These are phyloP conservation scores for Filobasidium uniguttulatum DNA, from an alignment of 1,284 basidiomycete species.

Conservation along the genomic window DNA sequence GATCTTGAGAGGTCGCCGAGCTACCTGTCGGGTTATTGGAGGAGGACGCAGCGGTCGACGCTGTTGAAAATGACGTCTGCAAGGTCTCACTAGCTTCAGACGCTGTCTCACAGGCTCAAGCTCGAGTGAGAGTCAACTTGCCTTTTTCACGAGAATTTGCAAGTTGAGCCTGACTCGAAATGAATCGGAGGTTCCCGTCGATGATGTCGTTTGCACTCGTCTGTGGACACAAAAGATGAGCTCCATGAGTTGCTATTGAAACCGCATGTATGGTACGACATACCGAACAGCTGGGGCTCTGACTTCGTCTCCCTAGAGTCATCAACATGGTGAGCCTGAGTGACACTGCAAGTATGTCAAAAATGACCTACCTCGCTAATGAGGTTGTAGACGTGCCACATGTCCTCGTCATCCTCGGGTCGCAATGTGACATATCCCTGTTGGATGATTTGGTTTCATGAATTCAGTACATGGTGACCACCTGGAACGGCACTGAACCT, in stretches of 20 bases:
- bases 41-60: conserved; percentile 44
- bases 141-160: conserved; percentile 61
- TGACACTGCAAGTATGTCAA: neutral
- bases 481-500: conserved; percentile 27
- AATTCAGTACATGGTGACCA: neutral
- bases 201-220: conserved; percentile 54
- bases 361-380: conserved; percentile 51
- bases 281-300: conserved; percentile 78
- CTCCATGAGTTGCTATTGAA: neutral
- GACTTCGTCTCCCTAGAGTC: conserved; percentile 58
- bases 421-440: conserved; percentile 81
- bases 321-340: too few species aligned
- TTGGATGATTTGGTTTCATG: neutral
- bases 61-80: conserved; percentile 52
- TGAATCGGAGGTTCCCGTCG: conserved; percentile 87
- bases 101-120: neutral
- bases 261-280: conserved; percentile 11
- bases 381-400: conserved; percentile 99
- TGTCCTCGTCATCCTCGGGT: conserved; percentile 93
- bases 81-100: too few species aligned
- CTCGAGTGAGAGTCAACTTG: conserved; percentile 30
- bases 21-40: conserved; percentile 35
- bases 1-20: conserved; percentile 38
- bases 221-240: conserved; percentile 34
- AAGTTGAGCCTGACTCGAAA: conserved; percentile 73